A percentile compares a stretch with the other conserved stretches of the same genome.
phyloP scores from a whole-genome alignment of 73 alveolate species.

The Tetrahymena borealis region DNA sequence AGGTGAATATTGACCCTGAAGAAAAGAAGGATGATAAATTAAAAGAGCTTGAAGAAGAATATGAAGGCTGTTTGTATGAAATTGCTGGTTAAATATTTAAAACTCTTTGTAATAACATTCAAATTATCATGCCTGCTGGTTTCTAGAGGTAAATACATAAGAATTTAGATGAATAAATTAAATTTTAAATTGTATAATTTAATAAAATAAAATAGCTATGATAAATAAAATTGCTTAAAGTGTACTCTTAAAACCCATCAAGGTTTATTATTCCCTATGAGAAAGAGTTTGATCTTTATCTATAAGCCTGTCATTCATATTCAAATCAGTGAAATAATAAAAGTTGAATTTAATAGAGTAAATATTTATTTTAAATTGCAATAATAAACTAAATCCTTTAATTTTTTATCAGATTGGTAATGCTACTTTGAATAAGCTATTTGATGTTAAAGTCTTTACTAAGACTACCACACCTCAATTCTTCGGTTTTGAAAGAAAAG shows the following conservation, averaged over 20 bases:
- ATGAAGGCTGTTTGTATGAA: constrained; percentile 79
- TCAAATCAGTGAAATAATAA: constrained; percentile 59
- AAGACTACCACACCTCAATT: neutral
- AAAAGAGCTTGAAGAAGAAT: constrained; percentile 42
- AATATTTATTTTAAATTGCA: constrained; percentile 15
- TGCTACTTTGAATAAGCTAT: neutral
- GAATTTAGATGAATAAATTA: neutral
- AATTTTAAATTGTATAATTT: neutral
- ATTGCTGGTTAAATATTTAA: constrained; percentile 67
- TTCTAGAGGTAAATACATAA: constrained; percentile 30
- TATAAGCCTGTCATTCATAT: constrained; percentile 85
- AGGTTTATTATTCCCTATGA: constrained; percentile 79
- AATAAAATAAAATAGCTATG: constrained; percentile 10
- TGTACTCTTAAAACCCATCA: constrained; percentile 83
- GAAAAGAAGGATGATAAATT: constrained; percentile 52
- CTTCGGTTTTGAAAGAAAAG: constrained; percentile 71
- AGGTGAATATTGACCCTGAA: constrained; percentile 45
- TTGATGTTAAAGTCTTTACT: neutral
- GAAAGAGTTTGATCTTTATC: constrained; percentile 71
- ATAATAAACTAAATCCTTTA: neutral
- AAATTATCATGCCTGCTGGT: constrained; percentile 77
- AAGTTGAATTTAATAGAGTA: constrained; percentile 75
- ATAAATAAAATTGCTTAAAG: constrained; percentile 33
- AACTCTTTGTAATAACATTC: constrained; percentile 52
- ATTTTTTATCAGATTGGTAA: neutral